Base-by-base conservation (phyloP, 129 eudicot genomes). In the Heracleum sosnowskyi region DNA sequence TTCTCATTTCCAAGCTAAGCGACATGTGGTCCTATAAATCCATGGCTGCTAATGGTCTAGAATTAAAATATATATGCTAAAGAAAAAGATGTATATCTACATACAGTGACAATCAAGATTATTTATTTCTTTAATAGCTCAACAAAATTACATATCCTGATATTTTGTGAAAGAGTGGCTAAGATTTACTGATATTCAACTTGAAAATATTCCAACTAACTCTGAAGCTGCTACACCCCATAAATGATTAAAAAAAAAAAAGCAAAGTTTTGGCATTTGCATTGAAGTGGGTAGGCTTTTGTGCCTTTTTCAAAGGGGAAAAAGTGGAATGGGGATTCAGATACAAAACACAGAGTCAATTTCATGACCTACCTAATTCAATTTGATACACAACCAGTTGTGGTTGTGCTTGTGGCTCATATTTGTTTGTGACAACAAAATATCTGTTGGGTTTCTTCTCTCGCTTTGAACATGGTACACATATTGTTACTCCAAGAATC, bases 231-330 rank as follows among this genome's bases (percentile, higher is more conserved):
- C 77, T 29, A 44, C 68, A 60, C 60, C 77, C 57, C 5, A 15
- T 42, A 17, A 44, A 74, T 28, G 37, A 44, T 4, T n/a, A n/a
- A n/a, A n/a, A n/a, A n/a, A n/a, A n/a, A n/a, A 28, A 74, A 73
- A 74, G 57, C 57, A 74, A 1, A 1, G 49, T 41, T 26, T 74
- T 28, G 77, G 77, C 77, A 74, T 74, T 26, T 42, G 77, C 39
- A 74, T 44, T 41, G 36, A 74, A 74, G 49, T 74, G 77, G 77
- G 36, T 31, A 66, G 72, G 72, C 57, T n/a, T 73, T 73, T 73
- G 45, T 44, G 57, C 77, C 77, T 44, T 73, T 73, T 24, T 26
- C n/a, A 42, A 74, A 42, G 60, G 57, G 40, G 29, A 74, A 44
- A 42, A 73, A 44, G 6, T 34, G 39, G 15, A 26, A 73, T 45